These are phyloP conservation scores for Solanum lignicaule DNA, from an alignment of 257 asterid genomes.

Conservation along the genomic window DNA sequence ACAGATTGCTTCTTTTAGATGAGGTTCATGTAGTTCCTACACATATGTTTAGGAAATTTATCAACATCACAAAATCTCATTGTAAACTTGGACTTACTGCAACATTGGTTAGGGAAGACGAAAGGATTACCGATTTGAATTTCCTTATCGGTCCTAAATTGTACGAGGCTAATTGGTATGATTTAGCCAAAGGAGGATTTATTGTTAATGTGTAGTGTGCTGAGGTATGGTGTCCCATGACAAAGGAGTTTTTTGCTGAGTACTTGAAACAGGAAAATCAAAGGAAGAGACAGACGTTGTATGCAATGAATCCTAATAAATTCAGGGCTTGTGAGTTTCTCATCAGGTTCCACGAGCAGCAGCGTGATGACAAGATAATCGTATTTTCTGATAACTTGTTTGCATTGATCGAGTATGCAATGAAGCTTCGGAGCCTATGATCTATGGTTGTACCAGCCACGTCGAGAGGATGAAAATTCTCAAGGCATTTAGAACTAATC, in stretches of 20 bases:
- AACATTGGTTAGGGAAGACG: constrained; percentile 94
- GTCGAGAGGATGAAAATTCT: constrained; percentile 87
- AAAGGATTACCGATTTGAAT: constrained; percentile 80
- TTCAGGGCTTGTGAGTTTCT: constrained; percentile 90
- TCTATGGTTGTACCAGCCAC: constrained; percentile 94
- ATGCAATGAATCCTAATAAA: constrained; percentile 29
- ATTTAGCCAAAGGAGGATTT: constrained; percentile 86
- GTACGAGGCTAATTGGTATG: constrained; percentile 94
- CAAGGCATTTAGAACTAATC: constrained; percentile 79
- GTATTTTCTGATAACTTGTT: constrained; percentile 93
- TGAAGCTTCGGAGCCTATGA: constrained; percentile 82
- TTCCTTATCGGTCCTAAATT: constrained; percentile 95
- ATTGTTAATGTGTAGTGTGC: constrained; percentile 97
- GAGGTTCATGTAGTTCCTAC: constrained; percentile 99
- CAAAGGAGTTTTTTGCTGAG: constrained; percentile 85
- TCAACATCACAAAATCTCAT: constrained; percentile 81
- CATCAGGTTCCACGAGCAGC: constrained; percentile 79
- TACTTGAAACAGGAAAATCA: constrained; percentile 80
- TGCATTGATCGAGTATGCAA: constrained; percentile 87
- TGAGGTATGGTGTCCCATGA: constrained; percentile 98
- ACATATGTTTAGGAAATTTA: constrained; percentile 94
- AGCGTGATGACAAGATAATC: constrained; percentile 84
- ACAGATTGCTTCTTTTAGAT: constrained; percentile 79
- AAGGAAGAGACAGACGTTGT: constrained; percentile 68
- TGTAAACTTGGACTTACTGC: constrained; percentile 96